Base-by-base conservation (phyloP, 768 basidiomycete genomes). In the Cubamyces sp. region DNA sequence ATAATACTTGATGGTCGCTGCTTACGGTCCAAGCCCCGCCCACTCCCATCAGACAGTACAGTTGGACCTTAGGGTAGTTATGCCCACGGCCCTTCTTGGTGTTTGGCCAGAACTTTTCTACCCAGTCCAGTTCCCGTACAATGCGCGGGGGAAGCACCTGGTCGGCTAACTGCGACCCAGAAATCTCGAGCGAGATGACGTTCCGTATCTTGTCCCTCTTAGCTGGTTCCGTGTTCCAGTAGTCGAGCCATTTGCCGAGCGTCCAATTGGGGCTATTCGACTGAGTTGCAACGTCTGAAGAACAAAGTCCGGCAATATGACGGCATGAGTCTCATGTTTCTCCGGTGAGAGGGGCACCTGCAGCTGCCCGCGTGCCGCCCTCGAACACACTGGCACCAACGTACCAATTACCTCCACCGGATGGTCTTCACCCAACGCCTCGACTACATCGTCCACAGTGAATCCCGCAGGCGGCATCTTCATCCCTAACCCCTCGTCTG, bases 1-100 rank as follows among this genome's bases (percentile, higher is more conserved):
- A 15, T 14, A 14, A 14, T 54, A 30, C 55, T 16, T 19, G 14
- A 61, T 40, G 37, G 16, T 56, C 45, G 53, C 21, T 2, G 78
- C 87, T 71, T 67, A 94, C 96, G 64, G 96, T 99, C 94, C 96
- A 98, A 30, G 94, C 92, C 23, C 87, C 84, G 8, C 86, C 88
- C 21, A 96, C 94, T 37, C 94, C 92, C 97, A 99, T 99, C 60
- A 99, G 78, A 70, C 96, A 98, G 73, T 99, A 99, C 53, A 96
- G 74, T 70, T 96, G 94, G 1, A 99, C 96, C 70, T 96, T 96
- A 7, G 96, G 96, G 70, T 91, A 95, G 54, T 82, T 69, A 60
- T 92, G 83, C 0, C 88, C 86, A 67, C 85, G 85, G 62, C 79
- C 71, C 73, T 87, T 90, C 68, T 86, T 84, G 49, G 85, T 86